Evolutionary conservation across 148 eudicot species (phyloP), one percentile per base, ranked within the genome.

Genomic region (Fagopyrum tataricum): DNA sequence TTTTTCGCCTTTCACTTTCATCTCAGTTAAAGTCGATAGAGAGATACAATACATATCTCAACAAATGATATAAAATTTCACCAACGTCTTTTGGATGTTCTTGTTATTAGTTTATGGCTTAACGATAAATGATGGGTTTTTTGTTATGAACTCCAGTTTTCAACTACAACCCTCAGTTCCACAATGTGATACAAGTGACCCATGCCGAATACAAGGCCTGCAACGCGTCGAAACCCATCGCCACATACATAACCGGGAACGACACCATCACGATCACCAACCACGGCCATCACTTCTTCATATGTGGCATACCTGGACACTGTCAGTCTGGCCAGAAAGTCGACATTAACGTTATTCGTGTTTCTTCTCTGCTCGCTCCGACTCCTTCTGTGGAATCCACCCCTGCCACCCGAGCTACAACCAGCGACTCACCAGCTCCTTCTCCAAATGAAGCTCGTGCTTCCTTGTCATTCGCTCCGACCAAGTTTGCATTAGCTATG

Each of bases 151-250:
- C 0, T 64, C 43, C 87, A 94, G 98, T 81, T 74, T 94, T 94
- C 73, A 70, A 83, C 62, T 94, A 94, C 88, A 83, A 77, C 31
- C 85, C 90, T 7, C 91, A 94, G 44, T 91, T 89, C 71, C 98
- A 94, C 89, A 91, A 94, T 46, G 98, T 94, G 71, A 86, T 94
- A 92, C 98, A 89, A 89, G 97, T 94, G 14, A 83, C 64, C 48
- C 97, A 91, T 70, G 52, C 74, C 1, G 90, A 81, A 23, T 94
- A 80, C 83, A 75, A 75, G 79, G 48, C 89, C 2, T 94, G 98
- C 82, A 88, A 91, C 70, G 83, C 83, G 0, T 86, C 96, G 2
- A 78, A 85, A 10, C 97, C 98, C 0, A 89, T 94, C 10, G 79
- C 91, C 3, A 88, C 90, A 44, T 82, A 89, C 82, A 85, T 91